Percentiles rank a stretch among this genome's conserved stretches.
These are phyloP conservation scores for Schwanniomyces occidentalis DNA, from an alignment of 805 yeast species.

Conservation along the genomic window DNA sequence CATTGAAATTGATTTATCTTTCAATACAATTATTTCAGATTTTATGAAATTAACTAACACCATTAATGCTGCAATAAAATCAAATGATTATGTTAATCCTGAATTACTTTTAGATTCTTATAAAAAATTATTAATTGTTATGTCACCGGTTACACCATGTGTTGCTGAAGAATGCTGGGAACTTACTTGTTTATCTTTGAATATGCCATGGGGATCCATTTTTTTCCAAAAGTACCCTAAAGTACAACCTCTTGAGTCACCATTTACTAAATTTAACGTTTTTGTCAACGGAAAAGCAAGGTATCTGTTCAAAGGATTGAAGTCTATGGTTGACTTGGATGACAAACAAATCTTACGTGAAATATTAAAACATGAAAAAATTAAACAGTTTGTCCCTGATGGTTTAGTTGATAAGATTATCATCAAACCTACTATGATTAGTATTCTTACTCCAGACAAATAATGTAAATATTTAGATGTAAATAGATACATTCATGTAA, in stretches of 20 bases:
- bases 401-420: conserved; percentile 54
- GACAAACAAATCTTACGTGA: conserved; percentile 37
- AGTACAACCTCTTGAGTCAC: conserved; percentile 40
- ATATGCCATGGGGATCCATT: conserved; percentile 47
- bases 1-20: conserved; percentile 54
- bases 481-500: conserved; percentile 7
- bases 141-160: conserved; percentile 82
- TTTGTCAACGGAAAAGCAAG: conserved; percentile 74
- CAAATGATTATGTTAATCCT: conserved; percentile 28
- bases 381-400: conserved; percentile 42
- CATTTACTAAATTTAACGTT: conserved; percentile 49
- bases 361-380: conserved; percentile 32
- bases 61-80: conserved; percentile 39
- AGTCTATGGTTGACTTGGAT: conserved; percentile 34
- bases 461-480: conserved; percentile 9
- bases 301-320: conserved; percentile 39
- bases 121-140: conserved; percentile 55
- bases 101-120: conserved; percentile 49
- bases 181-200: conserved; percentile 26
- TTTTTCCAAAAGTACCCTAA: conserved; percentile 69
- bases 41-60: conserved; percentile 78
- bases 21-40: conserved; percentile 87
- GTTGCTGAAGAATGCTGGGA: conserved; percentile 84
- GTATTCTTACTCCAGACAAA: conserved; percentile 35
- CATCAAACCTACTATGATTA: conserved; percentile 49